Evolutionary conservation across 768 basidiomycete genomes (phyloP).

Genomic region (Mycena olivaceomarginata): DNA sequence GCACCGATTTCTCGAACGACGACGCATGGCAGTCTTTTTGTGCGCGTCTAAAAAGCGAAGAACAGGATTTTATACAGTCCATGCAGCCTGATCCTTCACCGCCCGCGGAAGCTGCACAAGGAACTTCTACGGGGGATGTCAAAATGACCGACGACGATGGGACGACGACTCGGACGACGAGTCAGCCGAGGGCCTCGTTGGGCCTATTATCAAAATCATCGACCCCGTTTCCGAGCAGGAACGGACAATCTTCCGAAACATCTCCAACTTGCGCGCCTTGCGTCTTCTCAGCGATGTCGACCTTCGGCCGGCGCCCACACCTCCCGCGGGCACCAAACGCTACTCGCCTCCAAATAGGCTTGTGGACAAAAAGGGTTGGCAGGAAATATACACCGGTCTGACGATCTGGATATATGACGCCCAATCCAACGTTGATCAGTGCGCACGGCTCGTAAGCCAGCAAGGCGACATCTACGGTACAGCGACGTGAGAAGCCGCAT

Average conservation of each 20-base stretch:
- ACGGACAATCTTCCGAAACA: constrained; percentile 62
- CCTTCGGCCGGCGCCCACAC: constrained; percentile 72
- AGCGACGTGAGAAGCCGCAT: constrained; percentile 74
- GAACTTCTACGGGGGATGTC: constrained; percentile 43
- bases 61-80: constrained; percentile 70
- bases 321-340: constrained; percentile 65
- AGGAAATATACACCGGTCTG: constrained; percentile 83
- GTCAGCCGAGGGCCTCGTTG: constrained; percentile 53
- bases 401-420: constrained; percentile 86
- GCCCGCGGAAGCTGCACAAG: constrained; percentile 14
- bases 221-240: constrained; percentile 65
- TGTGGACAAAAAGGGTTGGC: constrained; percentile 78
- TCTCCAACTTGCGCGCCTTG: constrained; percentile 81
- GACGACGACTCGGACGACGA: constrained; percentile 57
- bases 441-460: constrained; percentile 79
- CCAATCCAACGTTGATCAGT: constrained; percentile 79
- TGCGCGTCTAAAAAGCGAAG: constrained; percentile 69
- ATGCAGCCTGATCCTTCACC: constrained; percentile 26
- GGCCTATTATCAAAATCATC: constrained; percentile 70
- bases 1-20: constrained; percentile 84
- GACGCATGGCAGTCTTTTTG: constrained; percentile 78
- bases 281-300: constrained; percentile 85
- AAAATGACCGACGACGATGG: constrained; percentile 51
- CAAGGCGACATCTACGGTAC: constrained; percentile 82
- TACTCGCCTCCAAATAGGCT: constrained; percentile 73